Conservation (phyloP, 2,329 filamentous ascomycete species). For the Claviceps purpurea region DNA sequence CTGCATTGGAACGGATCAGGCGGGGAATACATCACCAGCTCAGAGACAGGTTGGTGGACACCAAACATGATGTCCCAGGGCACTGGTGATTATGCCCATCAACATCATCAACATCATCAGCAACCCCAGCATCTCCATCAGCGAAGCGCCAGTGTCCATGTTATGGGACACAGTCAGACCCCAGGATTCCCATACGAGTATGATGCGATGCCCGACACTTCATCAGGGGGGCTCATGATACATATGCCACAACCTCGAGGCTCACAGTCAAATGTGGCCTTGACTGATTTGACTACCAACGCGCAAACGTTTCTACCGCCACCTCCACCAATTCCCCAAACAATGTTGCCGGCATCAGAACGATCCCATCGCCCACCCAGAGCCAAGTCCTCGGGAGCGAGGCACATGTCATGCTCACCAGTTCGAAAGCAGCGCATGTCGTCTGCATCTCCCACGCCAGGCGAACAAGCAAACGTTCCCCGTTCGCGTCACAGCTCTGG, state of each 20-base stretch:
- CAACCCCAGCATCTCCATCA: background rate
- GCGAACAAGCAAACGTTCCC: slow-evolving; percentile 11
- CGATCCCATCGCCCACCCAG: slow-evolving; percentile 33
- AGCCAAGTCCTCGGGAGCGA: slow-evolving; percentile 40
- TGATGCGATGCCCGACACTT: slow-evolving; percentile 17
- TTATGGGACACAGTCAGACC: slow-evolving; percentile 28
- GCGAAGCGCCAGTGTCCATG: slow-evolving; percentile 23
- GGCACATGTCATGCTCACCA: slow-evolving; percentile 28
- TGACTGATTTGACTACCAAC: slow-evolving; percentile 21
- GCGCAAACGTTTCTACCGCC: slow-evolving; percentile 23
- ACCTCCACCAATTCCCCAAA: slow-evolving; percentile 14
- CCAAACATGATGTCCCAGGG: slow-evolving; percentile 16
- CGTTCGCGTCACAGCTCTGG: slow-evolving; percentile 27
- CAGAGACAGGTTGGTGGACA: slow-evolving; percentile 19
- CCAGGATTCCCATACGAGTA: slow-evolving; percentile 28
- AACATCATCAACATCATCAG: background rate
- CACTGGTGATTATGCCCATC: slow-evolving; percentile 7
- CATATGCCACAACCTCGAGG: slow-evolving; percentile 36
- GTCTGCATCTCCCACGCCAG: slow-evolving; percentile 27
- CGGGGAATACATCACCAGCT: slow-evolving; percentile 14
- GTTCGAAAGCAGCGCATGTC: slow-evolving; percentile 30
- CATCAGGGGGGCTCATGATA: slow-evolving; percentile 33
- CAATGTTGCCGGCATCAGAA: slow-evolving; percentile 15
- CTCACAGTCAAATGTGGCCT: slow-evolving; percentile 21
- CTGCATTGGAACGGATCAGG: slow-evolving; percentile 14